These are phyloP conservation scores for Boletus speciosus DNA, from an alignment of 768 basidiomycete genomes.

Conservation along the genomic window DNA sequence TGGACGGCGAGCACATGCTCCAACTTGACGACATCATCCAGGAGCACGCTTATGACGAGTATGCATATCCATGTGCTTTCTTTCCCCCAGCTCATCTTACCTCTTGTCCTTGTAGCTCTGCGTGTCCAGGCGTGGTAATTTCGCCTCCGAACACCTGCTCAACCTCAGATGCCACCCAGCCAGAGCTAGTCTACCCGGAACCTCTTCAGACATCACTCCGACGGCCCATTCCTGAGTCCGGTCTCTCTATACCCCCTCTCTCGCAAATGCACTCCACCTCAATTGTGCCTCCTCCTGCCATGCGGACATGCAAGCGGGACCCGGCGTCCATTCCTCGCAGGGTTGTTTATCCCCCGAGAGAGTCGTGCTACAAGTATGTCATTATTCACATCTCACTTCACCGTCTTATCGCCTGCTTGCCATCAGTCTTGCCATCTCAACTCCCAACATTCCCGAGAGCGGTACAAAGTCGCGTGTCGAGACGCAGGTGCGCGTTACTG, in stretches of 20 bases:
- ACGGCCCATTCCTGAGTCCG: constrained; percentile 26
- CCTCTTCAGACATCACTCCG: constrained; percentile 32
- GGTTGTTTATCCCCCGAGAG: constrained; percentile 69
- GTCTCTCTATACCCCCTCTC: constrained; percentile 33
- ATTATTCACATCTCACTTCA: constrained; percentile 2
- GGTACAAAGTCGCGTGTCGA: constrained; percentile 94
- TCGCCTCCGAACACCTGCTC: constrained; percentile 8
- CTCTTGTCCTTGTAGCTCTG: constrained; percentile 11
- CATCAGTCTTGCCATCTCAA: constrained; percentile 70
- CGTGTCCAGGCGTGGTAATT: constrained; percentile 20
- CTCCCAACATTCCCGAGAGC: constrained; percentile 75
- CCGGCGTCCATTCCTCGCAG: constrained; percentile 47
- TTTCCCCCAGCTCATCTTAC: neutral
- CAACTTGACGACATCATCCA: constrained; percentile 71
- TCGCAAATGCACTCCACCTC: constrained; percentile 50
- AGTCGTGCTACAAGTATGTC: constrained; percentile 72
- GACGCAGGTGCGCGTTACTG: constrained; percentile 83
- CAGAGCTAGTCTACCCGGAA: constrained; percentile 29
- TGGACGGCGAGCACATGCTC: constrained; percentile 55
- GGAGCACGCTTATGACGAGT: constrained; percentile 76
- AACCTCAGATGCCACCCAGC: constrained; percentile 34
- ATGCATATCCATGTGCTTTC: constrained; percentile 28
- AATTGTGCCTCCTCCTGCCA: constrained; percentile 64
- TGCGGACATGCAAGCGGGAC: constrained; percentile 55
- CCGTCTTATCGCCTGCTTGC: constrained; percentile 17